Conservation (phyloP, 2,329 filamentous ascomycete genomes). For the Neofusicoccum kwambonambiense region DNA sequence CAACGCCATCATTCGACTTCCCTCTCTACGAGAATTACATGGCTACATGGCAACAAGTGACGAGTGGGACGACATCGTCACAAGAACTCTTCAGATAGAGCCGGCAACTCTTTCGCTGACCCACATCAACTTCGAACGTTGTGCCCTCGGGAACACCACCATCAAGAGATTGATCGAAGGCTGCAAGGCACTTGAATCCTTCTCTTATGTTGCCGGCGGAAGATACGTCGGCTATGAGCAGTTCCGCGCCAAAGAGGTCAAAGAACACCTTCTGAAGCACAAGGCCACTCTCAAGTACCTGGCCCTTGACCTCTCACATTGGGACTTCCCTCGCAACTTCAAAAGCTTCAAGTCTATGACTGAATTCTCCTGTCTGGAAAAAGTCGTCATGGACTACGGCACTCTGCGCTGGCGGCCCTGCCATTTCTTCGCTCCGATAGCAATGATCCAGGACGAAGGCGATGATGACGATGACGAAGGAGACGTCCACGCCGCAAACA, state of each 20-base stretch:
- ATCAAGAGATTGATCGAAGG: not conserved
- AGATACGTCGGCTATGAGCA: conserved; percentile 3
- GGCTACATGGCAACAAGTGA: not conserved
- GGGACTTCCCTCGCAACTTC: not conserved
- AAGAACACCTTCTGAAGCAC: conserved; percentile 1
- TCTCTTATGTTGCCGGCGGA: not conserved
- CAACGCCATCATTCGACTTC: not conserved
- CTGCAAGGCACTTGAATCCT: conserved; percentile 11
- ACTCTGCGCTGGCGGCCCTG: conserved; percentile 3
- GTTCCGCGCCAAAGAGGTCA: not conserved
- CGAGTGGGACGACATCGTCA: not conserved
- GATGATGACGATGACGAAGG: not conserved
- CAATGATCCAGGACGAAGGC: not conserved
- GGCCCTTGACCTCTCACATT: conserved; percentile 3
- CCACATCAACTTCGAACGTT: conserved; percentile 7
- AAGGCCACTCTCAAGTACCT: conserved; percentile 10
- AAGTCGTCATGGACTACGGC: conserved; percentile 12
- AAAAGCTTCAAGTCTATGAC: conserved; percentile 1
- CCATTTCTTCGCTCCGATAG: not conserved
- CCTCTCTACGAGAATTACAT: conserved; percentile 7
- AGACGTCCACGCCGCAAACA: not conserved
- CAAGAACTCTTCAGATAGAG: not conserved
- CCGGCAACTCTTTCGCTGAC: not conserved
- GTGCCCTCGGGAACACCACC: not conserved
- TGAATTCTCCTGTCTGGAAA: conserved; percentile 2